A percentile compares a stretch with the other conserved stretches of the same genome.
Conservation (phyloP, 2,329 filamentous ascomycete species). For the Elsinoe fawcettii region DNA sequence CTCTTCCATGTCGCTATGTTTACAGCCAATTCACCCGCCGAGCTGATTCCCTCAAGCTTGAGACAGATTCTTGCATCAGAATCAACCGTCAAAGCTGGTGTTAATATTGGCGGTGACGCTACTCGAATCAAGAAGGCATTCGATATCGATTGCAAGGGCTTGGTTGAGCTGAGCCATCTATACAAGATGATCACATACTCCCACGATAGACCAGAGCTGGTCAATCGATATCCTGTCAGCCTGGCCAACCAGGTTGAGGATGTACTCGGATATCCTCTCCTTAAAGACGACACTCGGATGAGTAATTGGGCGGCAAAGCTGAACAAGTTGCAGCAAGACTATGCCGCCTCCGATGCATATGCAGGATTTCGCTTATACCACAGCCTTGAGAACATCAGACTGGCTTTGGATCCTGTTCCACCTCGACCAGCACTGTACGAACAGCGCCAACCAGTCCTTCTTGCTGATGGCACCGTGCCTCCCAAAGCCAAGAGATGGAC, state of each 20-base stretch:
- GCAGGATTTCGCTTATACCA: constrained; percentile 67
- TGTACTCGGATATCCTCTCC: constrained; percentile 63
- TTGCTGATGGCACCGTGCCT: constrained; percentile 39
- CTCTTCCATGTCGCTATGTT: constrained; percentile 70
- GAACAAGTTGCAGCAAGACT: constrained; percentile 58
- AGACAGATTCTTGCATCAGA: constrained; percentile 64
- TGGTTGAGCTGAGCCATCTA: constrained; percentile 76
- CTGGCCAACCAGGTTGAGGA: constrained; percentile 64
- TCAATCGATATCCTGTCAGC: constrained; percentile 60
- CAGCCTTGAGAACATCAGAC: constrained; percentile 60
- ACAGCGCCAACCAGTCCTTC: constrained; percentile 53
- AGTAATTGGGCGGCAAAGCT: constrained; percentile 67
- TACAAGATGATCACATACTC: constrained; percentile 69
- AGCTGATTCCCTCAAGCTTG: constrained; percentile 64
- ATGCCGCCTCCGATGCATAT: constrained; percentile 76
- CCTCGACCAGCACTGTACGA: constrained; percentile 64
- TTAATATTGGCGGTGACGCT: constrained; percentile 59
- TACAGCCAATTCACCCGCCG: constrained; percentile 34
- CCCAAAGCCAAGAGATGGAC: neutral
- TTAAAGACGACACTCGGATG: constrained; percentile 64
- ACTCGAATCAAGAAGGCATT: constrained; percentile 62
- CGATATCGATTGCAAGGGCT: constrained; percentile 54
- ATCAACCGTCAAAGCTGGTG: constrained; percentile 65
- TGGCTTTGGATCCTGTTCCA: constrained; percentile 59
- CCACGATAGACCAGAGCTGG: constrained; percentile 42